Evolutionary conservation across 257 asterid genomes (phyloP).

Genomic region (Lycium barbarum): DNA sequence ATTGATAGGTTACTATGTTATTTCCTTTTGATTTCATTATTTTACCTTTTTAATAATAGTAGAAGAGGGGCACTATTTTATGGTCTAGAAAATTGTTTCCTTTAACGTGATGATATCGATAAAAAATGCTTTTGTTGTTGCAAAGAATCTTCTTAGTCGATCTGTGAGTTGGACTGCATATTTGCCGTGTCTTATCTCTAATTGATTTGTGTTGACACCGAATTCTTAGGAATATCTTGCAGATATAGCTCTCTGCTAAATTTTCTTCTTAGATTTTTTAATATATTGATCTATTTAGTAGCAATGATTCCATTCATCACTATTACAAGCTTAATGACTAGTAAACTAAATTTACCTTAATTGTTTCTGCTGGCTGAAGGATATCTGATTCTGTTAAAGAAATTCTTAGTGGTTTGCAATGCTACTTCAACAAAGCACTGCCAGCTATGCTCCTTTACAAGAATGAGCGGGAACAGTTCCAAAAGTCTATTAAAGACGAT

Average conservation of each 20-base stretch:
- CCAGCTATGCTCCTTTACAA: constrained; percentile 74
- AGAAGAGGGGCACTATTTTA: constrained; percentile 6
- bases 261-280: not conserved
- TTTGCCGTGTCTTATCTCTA: not conserved
- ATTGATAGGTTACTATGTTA: not conserved
- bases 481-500: constrained; percentile 47
- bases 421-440: constrained; percentile 76
- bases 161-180: constrained; percentile 23
- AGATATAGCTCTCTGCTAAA: not conserved
- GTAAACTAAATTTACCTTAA: constrained; percentile 16
- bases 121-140: not conserved
- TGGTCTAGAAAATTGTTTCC: constrained; percentile 6
- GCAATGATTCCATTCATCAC: not conserved
- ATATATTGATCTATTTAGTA: constrained; percentile 4
- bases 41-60: not conserved
- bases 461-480: constrained; percentile 68
- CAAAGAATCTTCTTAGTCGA: not conserved
- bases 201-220: not conserved
- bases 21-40: not conserved
- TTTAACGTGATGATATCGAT: not conserved
- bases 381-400: constrained; percentile 51
- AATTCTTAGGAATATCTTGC: not conserved
- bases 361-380: constrained; percentile 53
- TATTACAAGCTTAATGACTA: not conserved
- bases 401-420: constrained; percentile 59